phyloP scores from a whole-genome alignment of 1,139 yeast genomes.

The Debaryomyces subglobosus region DNA sequence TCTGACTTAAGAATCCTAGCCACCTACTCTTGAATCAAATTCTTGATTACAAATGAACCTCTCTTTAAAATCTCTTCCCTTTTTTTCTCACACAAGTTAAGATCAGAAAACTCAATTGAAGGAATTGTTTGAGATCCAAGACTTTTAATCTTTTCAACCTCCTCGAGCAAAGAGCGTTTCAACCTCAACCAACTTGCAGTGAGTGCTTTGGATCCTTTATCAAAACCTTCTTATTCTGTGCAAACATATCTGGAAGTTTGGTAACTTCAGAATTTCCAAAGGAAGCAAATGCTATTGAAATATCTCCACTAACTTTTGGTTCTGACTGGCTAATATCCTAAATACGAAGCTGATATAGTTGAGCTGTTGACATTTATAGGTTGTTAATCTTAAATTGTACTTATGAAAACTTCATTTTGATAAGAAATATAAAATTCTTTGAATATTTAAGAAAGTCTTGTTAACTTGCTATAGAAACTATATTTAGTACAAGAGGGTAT shows the following conservation, averaged over 20 bases:
- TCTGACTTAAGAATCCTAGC: constrained; percentile 24
- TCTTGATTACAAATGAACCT: constrained; percentile 33
- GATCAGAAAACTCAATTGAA: no score
- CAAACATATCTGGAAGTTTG: neutral
- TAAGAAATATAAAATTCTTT: no score
- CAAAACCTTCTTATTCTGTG: constrained; percentile 24
- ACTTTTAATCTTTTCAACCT: constrained; percentile 22
- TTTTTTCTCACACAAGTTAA: constrained; percentile 15
- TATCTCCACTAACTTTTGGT: neutral
- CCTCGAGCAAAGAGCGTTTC: constrained; percentile 22
- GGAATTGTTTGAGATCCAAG: no score
- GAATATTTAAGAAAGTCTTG: no score
- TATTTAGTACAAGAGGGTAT: no score
- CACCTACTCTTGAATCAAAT: constrained; percentile 27
- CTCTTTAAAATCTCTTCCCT: constrained; percentile 17
- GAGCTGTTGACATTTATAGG: no score
- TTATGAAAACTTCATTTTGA: no score
- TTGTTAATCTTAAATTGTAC: no score
- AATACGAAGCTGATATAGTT: neutral
- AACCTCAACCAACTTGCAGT: constrained; percentile 28
- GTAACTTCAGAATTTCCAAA: neutral
- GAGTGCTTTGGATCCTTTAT: constrained; percentile 25
- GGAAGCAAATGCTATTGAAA: neutral
- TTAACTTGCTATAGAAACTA: no score
- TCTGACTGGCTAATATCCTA: neutral